Base-by-base conservation (phyloP, 192 early-diverging fungal genomes). In the Coemansia aciculifera region DNA sequence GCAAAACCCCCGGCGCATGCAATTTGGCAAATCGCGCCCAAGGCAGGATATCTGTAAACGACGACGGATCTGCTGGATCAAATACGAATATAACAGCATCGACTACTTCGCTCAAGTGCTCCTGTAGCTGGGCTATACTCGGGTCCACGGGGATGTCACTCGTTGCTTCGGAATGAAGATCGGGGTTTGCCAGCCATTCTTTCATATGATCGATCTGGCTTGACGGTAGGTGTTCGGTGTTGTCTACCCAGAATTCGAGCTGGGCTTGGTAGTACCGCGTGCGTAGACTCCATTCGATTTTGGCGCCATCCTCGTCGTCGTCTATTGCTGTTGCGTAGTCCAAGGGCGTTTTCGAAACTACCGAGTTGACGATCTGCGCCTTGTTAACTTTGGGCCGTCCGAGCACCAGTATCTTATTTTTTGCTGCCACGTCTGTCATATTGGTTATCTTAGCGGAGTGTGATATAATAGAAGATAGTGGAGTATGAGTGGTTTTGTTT, bases 171-270 rank as follows among this genome's bases (percentile, higher is more conserved):
- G 37, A 46, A 46, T 74, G 57, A 3, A 48, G 12, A 23, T 48
- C 39, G 24, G 79, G 49, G n/a, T 43, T n/a, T 34, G 40, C 64
- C 6, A 81, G 67, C 79, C 79, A 81, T 17, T 38, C 21, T 9
- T 60, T 48, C 80, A 82, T 74, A 13, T 62, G 60, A 52, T 74
- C 44, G 2, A 12, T 24, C 49, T 81, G 65, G 0, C 62, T 21
- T 8, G 40, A 23, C 15, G 75, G 32, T 2, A 74, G 66, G 15
- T 21, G 57, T 7, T 82, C 80, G 4, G 80, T 82, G 66, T 43
- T 77, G 61, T 82, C 80, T 8, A 75, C 57, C 80, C 80, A 82
- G 27, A 82, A 72, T 66, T 82, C 80, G 8, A 77, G 59, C 8
- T 38, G 24, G 5, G 72, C 75, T 7, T 42, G 11, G 51, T 72